Evolutionary conservation across 108 stramenopile species (phyloP), one percentile per base, ranked within the genome.

Genomic region (Nannochloropsis salina): DNA sequence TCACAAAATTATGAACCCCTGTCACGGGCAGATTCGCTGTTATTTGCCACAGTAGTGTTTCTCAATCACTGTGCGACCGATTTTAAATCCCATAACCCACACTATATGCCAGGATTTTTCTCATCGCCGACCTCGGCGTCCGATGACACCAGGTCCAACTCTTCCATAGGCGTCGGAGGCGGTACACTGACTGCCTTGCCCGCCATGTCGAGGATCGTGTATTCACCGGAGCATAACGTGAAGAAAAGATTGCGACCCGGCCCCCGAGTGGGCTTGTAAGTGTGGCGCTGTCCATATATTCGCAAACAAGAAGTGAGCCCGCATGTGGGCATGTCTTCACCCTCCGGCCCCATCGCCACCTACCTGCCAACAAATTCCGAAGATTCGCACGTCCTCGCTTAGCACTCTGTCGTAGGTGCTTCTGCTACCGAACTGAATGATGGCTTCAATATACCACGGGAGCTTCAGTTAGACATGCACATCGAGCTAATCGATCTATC

Each of bases 281-380:
- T 15, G n/a, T 74, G 61, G 3, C 61, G 61, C 61, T 74, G 61
- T 74, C 61, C 61, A 74, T n/a, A n/a, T n/a, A 2, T n/a, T 74
- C 61, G 15, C 15, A 12, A 51, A 51, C 10, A 51, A 10, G 15
- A 51, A 74, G n/a, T n/a, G 61, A 74, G 20, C 10, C 47, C 10
- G 12, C 47, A 12, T 51, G 12, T 15, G 15, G 15, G 15, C 5
- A 74, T 74, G 6, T n/a, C 61, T n/a, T n/a, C 20, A 4, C 61
- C 61, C n/a, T 4, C n/a, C 4, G 8, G n/a, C 2, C 8, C n/a
- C 61, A 15, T n/a, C n/a, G 61, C n/a, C n/a, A n/a, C 61, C 61
- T 74, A 74, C 61, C 61, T 74, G 61, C 61, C 61, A 74, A n/a
- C 61, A 74, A n/a, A 74, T 74, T 15, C 61, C 61, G n/a, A 74